These are phyloP conservation scores for Phytophthora foliorum DNA, from an alignment of 352 stramenopile species.

Conservation along the genomic window DNA sequence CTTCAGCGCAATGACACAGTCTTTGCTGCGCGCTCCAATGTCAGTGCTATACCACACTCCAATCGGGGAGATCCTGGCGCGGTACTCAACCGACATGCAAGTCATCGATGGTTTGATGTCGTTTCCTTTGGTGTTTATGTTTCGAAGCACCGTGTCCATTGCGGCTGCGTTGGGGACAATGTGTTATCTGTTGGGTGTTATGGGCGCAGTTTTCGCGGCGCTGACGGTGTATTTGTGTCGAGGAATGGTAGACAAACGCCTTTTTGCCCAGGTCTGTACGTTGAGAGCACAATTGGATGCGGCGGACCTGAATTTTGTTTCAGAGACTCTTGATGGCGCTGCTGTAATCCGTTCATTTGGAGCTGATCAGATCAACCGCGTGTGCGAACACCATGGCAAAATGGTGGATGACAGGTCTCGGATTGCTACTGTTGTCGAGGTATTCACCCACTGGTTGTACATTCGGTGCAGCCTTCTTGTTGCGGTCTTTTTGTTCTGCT, in stretches of 20 bases:
- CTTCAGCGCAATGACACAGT: slow-evolving; percentile 42
- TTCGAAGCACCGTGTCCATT: slow-evolving; percentile 42
- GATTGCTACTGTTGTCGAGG: slow-evolving; percentile 40
- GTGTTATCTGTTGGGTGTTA: slow-evolving; percentile 43
- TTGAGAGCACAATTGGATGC: slow-evolving; percentile 40
- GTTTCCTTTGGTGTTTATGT: slow-evolving; percentile 41
- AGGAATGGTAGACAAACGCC: slow-evolving; percentile 43
- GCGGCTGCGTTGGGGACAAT: slow-evolving; percentile 40
- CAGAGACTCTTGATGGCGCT: slow-evolving; percentile 49
- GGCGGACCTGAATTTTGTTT: slow-evolving; percentile 47
- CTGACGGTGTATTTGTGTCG: slow-evolving; percentile 40
- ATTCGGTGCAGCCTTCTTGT: slow-evolving; percentile 47
- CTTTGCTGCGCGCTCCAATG: slow-evolving; percentile 45
- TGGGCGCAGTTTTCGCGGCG: slow-evolving; percentile 30
- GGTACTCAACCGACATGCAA: slow-evolving; percentile 51
- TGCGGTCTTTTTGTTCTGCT: slow-evolving; percentile 42
- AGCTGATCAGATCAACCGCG: slow-evolving; percentile 33
- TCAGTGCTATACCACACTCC: slow-evolving; percentile 49
- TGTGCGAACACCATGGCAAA: slow-evolving; percentile 39
- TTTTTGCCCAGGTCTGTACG: slow-evolving; percentile 49
- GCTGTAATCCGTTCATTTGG: slow-evolving; percentile 54
- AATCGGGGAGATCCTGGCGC: slow-evolving; percentile 48
- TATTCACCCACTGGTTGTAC: slow-evolving; percentile 46
- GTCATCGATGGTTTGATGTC: slow-evolving; percentile 40
- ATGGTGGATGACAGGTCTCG: slow-evolving; percentile 47